phyloP scores from a whole-genome alignment of 176 grass and related monocot species.

The Poa annua region DNA sequence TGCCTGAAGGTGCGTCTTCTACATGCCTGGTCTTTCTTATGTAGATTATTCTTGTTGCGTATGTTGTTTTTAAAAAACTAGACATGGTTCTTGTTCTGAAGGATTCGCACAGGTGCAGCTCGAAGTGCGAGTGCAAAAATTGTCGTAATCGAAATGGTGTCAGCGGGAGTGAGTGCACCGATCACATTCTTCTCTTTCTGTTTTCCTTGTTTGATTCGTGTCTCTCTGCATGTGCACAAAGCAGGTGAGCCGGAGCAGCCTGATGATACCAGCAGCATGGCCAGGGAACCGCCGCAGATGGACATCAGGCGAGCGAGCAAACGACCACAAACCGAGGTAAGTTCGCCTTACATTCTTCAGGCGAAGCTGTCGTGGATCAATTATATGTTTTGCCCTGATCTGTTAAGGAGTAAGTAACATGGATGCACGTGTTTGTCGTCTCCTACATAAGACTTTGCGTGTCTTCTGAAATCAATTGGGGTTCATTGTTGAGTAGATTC shows the following conservation, averaged over 20 bases:
- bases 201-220: background rate
- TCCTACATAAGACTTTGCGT: too few species aligned
- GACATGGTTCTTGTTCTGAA: constrained; percentile 2
- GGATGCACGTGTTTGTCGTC: too few species aligned
- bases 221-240: background rate
- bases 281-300: too few species aligned
- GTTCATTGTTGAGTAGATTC: too few species aligned
- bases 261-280: too few species aligned
- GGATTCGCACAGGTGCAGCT: background rate
- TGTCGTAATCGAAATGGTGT: background rate
- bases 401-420: too few species aligned
- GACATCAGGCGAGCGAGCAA: too few species aligned
- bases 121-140: background rate
- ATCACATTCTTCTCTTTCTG: background rate
- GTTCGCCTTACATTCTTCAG: background rate
- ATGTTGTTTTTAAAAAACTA: background rate
- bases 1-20: background rate
- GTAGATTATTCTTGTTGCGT: background rate
- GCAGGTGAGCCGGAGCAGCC: background rate
- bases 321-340: background rate
- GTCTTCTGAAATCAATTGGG: too few species aligned
- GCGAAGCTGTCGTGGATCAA: background rate
- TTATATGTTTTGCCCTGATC: too few species aligned
- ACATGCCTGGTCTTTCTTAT: background rate
- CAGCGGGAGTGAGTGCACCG: background rate